These are phyloP conservation scores for Phaeosphaeria sp. DNA, from an alignment of 2,329 filamentous ascomycete genomes.

Conservation along the genomic window DNA sequence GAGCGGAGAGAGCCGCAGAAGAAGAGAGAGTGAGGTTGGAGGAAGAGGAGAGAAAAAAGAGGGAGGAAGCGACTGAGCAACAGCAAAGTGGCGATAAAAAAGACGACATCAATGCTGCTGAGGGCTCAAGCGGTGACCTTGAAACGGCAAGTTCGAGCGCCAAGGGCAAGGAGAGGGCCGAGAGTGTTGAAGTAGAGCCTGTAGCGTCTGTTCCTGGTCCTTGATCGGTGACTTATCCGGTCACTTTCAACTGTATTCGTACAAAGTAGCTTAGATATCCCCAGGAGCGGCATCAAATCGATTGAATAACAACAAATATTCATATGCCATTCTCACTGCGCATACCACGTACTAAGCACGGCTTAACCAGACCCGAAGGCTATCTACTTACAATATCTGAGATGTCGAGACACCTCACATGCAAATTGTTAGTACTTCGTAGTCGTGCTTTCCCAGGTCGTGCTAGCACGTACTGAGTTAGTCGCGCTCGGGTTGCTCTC, in stretches of 20 bases:
- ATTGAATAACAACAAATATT: too few relatives aligned
- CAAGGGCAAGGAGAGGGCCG: constrained; percentile 29
- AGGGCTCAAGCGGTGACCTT: not conserved
- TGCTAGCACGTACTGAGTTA: not conserved
- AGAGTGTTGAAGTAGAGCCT: not conserved
- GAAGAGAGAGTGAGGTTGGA: constrained; percentile 23
- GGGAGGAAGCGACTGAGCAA: constrained; percentile 15
- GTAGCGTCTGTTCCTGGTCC: not conserved
- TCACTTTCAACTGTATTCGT: too few relatives aligned
- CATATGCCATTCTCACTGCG: too few relatives aligned
- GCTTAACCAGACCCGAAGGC: too few relatives aligned
- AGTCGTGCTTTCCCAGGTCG: not conserved
- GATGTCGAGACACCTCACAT: not conserved
- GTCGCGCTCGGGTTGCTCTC: not conserved
- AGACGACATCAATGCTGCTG: not conserved
- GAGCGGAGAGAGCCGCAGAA: constrained; percentile 38
- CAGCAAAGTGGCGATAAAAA: constrained; percentile 1
- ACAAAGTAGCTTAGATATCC: too few relatives aligned
- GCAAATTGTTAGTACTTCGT: not conserved
- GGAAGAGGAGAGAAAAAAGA: constrained; percentile 30
- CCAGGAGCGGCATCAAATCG: too few relatives aligned
- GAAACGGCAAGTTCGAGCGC: constrained; percentile 4
- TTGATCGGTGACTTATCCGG: too few relatives aligned
- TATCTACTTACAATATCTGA: too few relatives aligned
- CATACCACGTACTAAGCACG: too few relatives aligned